Evolutionary conservation across 2,329 filamentous ascomycete genomes (phyloP), one percentile per base, ranked within the genome.

Genomic region (Sclerotinia subarctica): DNA sequence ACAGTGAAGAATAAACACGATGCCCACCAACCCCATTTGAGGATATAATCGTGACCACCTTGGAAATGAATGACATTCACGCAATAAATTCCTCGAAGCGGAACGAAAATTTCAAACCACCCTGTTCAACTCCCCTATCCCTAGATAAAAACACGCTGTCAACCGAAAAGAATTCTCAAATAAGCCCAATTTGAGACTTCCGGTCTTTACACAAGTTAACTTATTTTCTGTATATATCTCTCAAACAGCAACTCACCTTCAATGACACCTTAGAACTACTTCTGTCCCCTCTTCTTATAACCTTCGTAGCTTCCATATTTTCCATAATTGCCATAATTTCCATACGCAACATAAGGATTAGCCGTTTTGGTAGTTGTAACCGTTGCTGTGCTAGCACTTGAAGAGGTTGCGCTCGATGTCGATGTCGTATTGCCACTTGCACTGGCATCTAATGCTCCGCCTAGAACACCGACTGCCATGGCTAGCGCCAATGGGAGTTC

Each of bases 321-420:
- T 38, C 59, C 66, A 32, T 68, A 68, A 11, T 64, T 68, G 0
- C 66, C 59, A 64, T 66, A 66, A 42, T 60, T n/a, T 7, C 54
- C 64, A 44, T 68, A 68, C 0, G 35, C 47, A 19, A 26, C 65
- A 54, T 65, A 68, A 5, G 44, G n/a, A 21, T 32, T 46, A 13
- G 42, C 19, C 3, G 59, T 57, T 5, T 51, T 49, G 15, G 35
- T 26, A 13, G 59, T 64, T 21, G 29, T 29, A 2, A 13, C 46
- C 3, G 49, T 56, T 7, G 49, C 42, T 4, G 59, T 38, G 3
- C 32, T 52, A 15, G 42, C 47, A 57, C 51, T 47, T 1, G 66
- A 44, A 13, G 66, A 54, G 3, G 58, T 56, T 19, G 29, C 44
- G 15, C 53, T 60, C 3, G 24, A 35, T 35, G 35, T 66, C 4